Base-by-base conservation (phyloP, 352 stramenopile genomes). In the Phytopythium litorale region DNA sequence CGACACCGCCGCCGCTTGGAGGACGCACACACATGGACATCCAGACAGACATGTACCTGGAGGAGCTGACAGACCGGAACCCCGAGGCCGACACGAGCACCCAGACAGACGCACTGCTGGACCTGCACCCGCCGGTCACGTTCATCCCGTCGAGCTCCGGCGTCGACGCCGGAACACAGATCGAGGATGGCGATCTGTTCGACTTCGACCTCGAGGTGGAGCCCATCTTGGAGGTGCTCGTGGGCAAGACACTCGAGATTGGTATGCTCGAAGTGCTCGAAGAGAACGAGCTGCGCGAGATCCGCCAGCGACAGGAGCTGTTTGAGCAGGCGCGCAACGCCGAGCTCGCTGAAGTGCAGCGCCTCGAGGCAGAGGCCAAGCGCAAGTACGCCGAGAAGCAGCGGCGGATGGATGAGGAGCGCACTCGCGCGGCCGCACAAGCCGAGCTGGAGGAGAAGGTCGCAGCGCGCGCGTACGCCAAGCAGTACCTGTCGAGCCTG, bases 171-270 rank as follows among this genome's bases (percentile, higher is more conserved):
- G 68, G 76, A 54, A 98, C 92, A 16, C 92, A 98, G 65, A 96
- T 98, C 56, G 88, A 97, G 45, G 81, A 79, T 37, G 92, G 91
- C 43, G 94, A 98, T 62, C 72, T 98, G 42, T 98, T 98, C 58
- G 90, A 98, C 73, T 98, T 98, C 67, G 94, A 98, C 62, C 56
- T 98, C 13, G 94, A 98, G 68, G 94, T 98, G 25, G 88, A 96
- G 60, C 94, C 94, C 19, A 97, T 98, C 50, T 71, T 98, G 25
- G 94, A 98, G 65, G 94, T 98, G 56, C 78, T 98, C 19, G 93
- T 98, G 21, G 94, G 94, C 30, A 98, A 98, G 75, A 97, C 92
- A 21, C 75, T 98, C 3, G 91, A 98, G 78, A 80, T 97, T n/a
- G 77, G 87, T 9, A 89, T 98, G 81, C 74, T 98, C 42, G 94